phyloP scores from a whole-genome alignment of 2,329 filamentous ascomycete species.

The Neonectria neomacrospora region DNA sequence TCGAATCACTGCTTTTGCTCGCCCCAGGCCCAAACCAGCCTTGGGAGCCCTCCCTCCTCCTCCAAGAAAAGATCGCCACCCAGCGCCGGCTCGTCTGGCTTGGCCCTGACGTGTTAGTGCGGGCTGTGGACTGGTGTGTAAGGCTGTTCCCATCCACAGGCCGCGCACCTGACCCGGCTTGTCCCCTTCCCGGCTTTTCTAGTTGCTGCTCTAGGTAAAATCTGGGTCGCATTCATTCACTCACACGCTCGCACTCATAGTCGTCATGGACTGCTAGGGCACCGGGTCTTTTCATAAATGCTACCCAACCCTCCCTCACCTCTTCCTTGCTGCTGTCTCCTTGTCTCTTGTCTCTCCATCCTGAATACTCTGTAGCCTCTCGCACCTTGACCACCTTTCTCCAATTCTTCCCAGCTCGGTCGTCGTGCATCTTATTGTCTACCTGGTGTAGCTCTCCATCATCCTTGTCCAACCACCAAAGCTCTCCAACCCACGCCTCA shows the following conservation, averaged over 20 bases:
- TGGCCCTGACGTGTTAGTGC: constrained; percentile 17
- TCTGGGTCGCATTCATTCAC: constrained; percentile 7
- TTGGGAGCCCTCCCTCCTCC: neutral
- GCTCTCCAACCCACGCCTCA: neutral
- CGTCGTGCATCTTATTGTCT: neutral
- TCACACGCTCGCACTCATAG: constrained; percentile 9
- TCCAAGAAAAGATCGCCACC: neutral
- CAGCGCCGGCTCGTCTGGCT: constrained; percentile 14
- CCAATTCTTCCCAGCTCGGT: neutral
- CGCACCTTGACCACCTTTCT: constrained; percentile 1
- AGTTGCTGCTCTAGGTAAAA: neutral
- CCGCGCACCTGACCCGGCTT: neutral
- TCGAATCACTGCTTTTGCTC: constrained; percentile 16
- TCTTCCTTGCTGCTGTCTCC: neutral
- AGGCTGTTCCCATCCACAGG: constrained; percentile 5
- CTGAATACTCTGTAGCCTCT: neutral
- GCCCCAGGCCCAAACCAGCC: neutral
- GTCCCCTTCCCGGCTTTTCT: neutral
- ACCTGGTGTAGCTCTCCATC: neutral
- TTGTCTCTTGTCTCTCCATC: constrained; percentile 5
- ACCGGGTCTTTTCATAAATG: constrained; percentile 30
- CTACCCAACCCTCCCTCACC: constrained; percentile 30
- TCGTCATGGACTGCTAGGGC: constrained; percentile 29
- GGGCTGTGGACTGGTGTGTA: neutral
- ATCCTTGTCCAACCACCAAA: neutral